Evolutionary conservation across 2,329 filamentous ascomycete species (phyloP), one percentile per base, ranked within the genome.

Genomic region (Drechslera avenae): DNA sequence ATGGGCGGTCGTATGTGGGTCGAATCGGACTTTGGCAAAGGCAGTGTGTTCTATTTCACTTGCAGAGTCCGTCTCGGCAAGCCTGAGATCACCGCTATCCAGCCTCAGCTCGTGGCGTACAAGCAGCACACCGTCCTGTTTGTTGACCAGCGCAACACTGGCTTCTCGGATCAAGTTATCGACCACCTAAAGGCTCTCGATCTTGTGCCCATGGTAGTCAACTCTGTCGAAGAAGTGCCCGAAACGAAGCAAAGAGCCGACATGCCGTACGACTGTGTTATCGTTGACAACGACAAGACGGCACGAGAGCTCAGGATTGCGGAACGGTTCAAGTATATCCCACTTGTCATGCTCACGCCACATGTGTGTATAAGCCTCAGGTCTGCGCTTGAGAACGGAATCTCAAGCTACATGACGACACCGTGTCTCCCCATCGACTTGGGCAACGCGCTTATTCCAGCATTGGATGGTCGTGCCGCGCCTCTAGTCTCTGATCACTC

Each of bases 401-500:
- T 99, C 62, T 95, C 92, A n/a, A 97, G 92, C 42, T 97, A 97
- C 75, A 97, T 97, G 91, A 97, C 94, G 2, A 96, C 91, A 13
- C 94, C 94, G 7, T 97, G 94, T 76, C 84, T 93, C 67, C 85
- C 93, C 4, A 96, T 97, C 57, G 94, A 99, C 73, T 79, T 99
- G 51, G 92, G 91, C 53, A 97, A 97, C 67, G 93, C 92, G 60
- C 92, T 99, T 83, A 89, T 97, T 14, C 94, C 94, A 5, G 94
- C 94, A 3, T 80, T 99, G 18, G 94, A 97, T 76, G 95, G 95
- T 64, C 84, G 93, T 45, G 92, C 93, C 5, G 94, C 92, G 10
- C 93, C 93, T 1, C 90, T 91, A 10, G 86, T 96, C 43, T 91
- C 92, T 2, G 93, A 97, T 70, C 94, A 96, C 72, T 95, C 91